These are phyloP conservation scores for Neofusicoccum laricinum DNA, from an alignment of 2,329 filamentous ascomycete genomes.

Conservation along the genomic window DNA sequence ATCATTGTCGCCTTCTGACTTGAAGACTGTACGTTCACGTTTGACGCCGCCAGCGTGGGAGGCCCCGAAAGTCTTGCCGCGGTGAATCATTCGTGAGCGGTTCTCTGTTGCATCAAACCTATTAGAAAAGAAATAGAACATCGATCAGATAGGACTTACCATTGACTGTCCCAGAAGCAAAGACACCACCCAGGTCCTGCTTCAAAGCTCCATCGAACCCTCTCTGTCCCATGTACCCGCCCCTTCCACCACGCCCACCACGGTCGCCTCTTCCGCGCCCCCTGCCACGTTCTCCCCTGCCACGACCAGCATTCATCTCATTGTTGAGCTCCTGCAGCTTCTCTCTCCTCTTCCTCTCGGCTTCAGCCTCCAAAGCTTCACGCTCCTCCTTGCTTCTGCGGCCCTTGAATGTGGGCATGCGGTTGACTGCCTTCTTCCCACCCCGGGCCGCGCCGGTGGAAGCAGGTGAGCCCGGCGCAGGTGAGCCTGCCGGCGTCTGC, in stretches of 20 bases:
- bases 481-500: conserved; percentile 16
- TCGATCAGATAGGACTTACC: background rate
- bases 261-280: conserved; percentile 28
- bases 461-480: conserved; percentile 29
- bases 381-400: conserved; percentile 45
- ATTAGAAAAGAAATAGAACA: background rate
- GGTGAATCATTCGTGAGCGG: conserved; percentile 9
- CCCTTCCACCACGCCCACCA: conserved; percentile 32
- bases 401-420: conserved; percentile 42
- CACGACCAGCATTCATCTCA: conserved; percentile 25
- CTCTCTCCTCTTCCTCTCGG: conserved; percentile 36
- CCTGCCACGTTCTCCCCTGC: conserved; percentile 21
- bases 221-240: conserved; percentile 37
- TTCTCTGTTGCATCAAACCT: background rate
- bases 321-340: conserved; percentile 34
- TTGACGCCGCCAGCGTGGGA: background rate
- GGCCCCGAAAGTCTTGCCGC: conserved; percentile 15
- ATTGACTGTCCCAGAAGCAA: conserved; percentile 7
- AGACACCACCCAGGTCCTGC: conserved; percentile 8
- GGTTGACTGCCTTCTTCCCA: conserved; percentile 25
- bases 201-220: background rate
- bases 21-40: background rate
- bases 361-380: conserved; percentile 41
- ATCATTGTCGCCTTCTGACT: conserved; percentile 24
- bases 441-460: conserved; percentile 30